Percentiles rank a stretch among this genome's conserved stretches.
Evolutionary conservation across 169 alveolate genomes (phyloP).

Genomic region (Eimeria nieschulzi): DNA sequence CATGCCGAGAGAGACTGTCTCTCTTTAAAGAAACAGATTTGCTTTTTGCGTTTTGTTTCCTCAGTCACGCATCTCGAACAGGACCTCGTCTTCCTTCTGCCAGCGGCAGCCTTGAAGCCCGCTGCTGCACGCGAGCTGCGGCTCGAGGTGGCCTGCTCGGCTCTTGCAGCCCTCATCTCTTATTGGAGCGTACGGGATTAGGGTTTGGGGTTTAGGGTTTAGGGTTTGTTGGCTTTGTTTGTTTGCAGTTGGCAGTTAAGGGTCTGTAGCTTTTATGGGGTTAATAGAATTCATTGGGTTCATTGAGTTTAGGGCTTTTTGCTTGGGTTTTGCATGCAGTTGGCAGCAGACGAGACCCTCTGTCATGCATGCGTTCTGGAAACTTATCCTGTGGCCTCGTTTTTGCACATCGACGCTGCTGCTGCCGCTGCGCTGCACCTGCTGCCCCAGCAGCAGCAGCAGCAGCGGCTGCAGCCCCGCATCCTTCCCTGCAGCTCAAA

Average conservation of each 20-base stretch:
- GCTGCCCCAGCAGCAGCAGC: slow-evolving; percentile 47
- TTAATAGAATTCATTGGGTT: too few relatives aligned
- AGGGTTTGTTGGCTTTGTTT: too few relatives aligned
- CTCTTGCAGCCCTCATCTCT: slow-evolving; percentile 34
- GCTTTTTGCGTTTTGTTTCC: background rate
- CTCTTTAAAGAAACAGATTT: background rate
- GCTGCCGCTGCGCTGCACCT: slow-evolving; percentile 47
- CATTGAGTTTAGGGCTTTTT: slow-evolving; percentile 7
- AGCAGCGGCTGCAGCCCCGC: slow-evolving; percentile 46
- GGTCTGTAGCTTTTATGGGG: too few relatives aligned
- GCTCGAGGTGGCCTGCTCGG: background rate
- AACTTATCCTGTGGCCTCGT: background rate
- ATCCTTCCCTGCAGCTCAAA: slow-evolving; percentile 24
- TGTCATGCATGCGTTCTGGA: slow-evolving; percentile 26
- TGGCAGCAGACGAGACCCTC: slow-evolving; percentile 37
- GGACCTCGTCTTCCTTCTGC: background rate
- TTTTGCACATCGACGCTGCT: slow-evolving; percentile 24
- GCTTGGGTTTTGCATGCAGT: slow-evolving; percentile 19
- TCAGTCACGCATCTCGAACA: background rate
- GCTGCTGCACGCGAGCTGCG: slow-evolving; percentile 29
- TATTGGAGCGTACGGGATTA: slow-evolving; percentile 28
- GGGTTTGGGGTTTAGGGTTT: slow-evolving; percentile 25
- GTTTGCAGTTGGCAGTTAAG: too few relatives aligned
- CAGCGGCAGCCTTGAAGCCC: slow-evolving; percentile 22
- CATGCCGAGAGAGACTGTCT: background rate